A percentile compares a stretch with the other conserved stretches of the same genome.
Conservation (phyloP, 257 asterid genomes). For the Solanum phureja region DNA sequence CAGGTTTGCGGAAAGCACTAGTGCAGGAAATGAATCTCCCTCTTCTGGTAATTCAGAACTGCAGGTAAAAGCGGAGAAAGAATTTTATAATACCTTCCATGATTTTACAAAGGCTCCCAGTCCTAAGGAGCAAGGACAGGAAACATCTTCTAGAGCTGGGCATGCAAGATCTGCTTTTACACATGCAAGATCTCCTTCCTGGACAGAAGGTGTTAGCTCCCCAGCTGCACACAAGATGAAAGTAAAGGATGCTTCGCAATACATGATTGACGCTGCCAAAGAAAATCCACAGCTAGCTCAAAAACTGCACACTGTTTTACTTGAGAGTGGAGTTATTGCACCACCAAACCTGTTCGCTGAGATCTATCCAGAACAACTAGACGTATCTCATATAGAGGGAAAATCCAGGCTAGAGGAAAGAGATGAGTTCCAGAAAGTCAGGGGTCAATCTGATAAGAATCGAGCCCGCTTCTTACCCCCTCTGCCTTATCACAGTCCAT, state of each 20-base stretch:
- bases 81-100: slow-evolving; percentile 10
- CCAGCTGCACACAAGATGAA: slow-evolving; percentile 78
- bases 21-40: slow-evolving; percentile 17
- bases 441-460: slow-evolving; percentile 21
- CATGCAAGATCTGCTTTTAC: slow-evolving; percentile 26
- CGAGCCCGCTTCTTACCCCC: slow-evolving; percentile 62
- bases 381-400: slow-evolving; percentile 19
- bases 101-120: slow-evolving; percentile 21
- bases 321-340: slow-evolving; percentile 94
- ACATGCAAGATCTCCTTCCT: slow-evolving; percentile 91
- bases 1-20: slow-evolving; percentile 17
- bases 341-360: slow-evolving; percentile 85
- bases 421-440: slow-evolving; percentile 19
- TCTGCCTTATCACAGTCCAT: slow-evolving; percentile 44
- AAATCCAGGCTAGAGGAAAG: slow-evolving; percentile 24
- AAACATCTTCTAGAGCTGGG: slow-evolving; percentile 32
- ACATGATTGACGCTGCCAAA: slow-evolving; percentile 94
- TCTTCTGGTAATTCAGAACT: slow-evolving; percentile 17
- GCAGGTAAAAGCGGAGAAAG: slow-evolving; percentile 20
- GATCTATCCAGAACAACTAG: slow-evolving; percentile 45
- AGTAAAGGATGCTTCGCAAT: slow-evolving; percentile 86
- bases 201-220: slow-evolving; percentile 97
- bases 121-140: slow-evolving; percentile 26
- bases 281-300: slow-evolving; percentile 93
- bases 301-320: slow-evolving; percentile 85